These are phyloP conservation scores for Solanum pinnatisectum DNA, from an alignment of 257 asterid species.

Conservation along the genomic window DNA sequence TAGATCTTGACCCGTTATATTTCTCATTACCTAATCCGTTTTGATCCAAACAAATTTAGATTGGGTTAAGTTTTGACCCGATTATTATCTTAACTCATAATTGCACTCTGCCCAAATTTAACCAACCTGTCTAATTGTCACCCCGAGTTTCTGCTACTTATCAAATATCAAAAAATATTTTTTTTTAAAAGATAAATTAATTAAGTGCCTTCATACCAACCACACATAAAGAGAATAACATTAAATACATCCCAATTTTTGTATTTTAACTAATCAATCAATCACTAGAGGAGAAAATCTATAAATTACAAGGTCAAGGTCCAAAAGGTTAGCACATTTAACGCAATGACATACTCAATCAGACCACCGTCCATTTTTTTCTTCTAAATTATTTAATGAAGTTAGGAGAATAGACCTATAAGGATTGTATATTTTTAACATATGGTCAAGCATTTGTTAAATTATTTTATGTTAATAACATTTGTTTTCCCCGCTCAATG, in stretches of 20 bases:
- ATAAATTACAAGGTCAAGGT: background rate
- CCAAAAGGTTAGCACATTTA: background rate
- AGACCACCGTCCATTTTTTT: background rate
- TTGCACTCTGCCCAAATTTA: too few relatives aligned
- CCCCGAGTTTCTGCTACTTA: too few relatives aligned
- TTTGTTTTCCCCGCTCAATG: background rate
- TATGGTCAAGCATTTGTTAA: background rate
- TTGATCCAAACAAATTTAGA: too few relatives aligned
- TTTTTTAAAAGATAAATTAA: too few relatives aligned
- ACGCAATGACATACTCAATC: background rate
- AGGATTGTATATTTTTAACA: background rate
- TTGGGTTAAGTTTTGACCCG: too few relatives aligned
- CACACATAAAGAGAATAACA: background rate
- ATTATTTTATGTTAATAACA: background rate
- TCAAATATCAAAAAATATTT: too few relatives aligned
- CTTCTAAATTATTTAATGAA: background rate
- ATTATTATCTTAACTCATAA: too few relatives aligned
- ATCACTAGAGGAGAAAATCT: background rate
- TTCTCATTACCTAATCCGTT: too few relatives aligned
- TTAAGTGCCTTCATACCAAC: background rate
- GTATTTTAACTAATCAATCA: background rate
- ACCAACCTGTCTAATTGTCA: too few relatives aligned
- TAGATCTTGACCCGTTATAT: too few relatives aligned
- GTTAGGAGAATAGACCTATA: background rate
- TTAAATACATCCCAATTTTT: background rate